These are phyloP conservation scores for Candida nitratophila DNA, from an alignment of 805 yeast species.

Conservation along the genomic window DNA sequence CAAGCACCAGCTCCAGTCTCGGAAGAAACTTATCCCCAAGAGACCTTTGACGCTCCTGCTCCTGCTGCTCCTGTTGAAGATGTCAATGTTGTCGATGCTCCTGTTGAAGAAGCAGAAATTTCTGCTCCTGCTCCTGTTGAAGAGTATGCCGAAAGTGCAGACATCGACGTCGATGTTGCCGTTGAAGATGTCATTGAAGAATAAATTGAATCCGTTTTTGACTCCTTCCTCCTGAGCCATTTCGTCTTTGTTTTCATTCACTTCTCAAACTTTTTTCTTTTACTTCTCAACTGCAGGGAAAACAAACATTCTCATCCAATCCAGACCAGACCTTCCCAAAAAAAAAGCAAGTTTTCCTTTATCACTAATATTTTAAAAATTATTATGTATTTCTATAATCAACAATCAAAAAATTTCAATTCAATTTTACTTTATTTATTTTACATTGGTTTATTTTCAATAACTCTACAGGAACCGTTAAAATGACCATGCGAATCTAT, in stretches of 20 bases:
- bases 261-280: no score
- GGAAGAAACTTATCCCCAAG: conserved; percentile 2
- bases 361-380: neutral
- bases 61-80: neutral
- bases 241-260: no score
- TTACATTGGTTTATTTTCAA: no score
- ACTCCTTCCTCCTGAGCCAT: no score
- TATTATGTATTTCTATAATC: neutral
- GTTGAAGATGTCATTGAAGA: conserved; percentile 15
- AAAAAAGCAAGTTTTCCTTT: neutral
- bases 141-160: no score
- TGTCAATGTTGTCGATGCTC: neutral
- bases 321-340: no score
- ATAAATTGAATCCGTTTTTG: no score
- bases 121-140: neutral
- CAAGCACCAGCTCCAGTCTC: neutral
- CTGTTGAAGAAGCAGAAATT: neutral
- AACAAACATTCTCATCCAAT: no score
- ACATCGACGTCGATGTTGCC: neutral
- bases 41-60: neutral
- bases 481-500: no score
- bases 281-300: no score
- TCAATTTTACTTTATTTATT: neutral
- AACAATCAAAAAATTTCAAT: neutral
- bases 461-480: no score